Percentiles rank a stretch among this genome's conserved stretches.
Conservation (phyloP, 169 alveolate genomes). For the Cryptosporidium tyzzeri region DNA sequence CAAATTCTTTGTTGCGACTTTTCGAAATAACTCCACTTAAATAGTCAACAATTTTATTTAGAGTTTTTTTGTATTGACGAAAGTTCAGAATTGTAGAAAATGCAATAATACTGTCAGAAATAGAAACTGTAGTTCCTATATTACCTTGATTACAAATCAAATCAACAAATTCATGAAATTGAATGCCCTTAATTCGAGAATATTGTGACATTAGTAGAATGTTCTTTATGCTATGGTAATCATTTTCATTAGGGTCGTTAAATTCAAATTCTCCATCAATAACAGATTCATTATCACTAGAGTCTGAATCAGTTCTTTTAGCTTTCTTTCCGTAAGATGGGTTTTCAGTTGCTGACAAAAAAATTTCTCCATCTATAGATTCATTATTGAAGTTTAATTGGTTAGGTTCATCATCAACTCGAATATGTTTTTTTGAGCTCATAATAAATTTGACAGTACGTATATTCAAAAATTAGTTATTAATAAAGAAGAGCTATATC, state of each 20-base stretch:
- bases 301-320: neutral
- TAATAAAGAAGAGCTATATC: neutral
- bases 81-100: constrained; percentile 55
- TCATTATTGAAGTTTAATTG: neutral
- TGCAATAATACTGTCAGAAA: constrained; percentile 44
- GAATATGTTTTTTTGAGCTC: neutral
- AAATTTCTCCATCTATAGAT: constrained; percentile 28
- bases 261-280: constrained; percentile 65
- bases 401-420: neutral
- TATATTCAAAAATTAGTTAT: neutral
- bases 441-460: neutral
- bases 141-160: constrained; percentile 71
- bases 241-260: constrained; percentile 63
- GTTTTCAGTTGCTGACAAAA: neutral
- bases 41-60: constrained; percentile 13
- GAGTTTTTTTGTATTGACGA: constrained; percentile 28
- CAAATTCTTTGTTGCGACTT: constrained; percentile 8
- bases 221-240: constrained; percentile 50
- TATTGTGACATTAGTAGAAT: constrained; percentile 41
- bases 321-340: neutral
- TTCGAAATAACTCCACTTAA: neutral
- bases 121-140: constrained; percentile 65
- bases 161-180: constrained; percentile 65
- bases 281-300: constrained; percentile 13
- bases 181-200: constrained; percentile 11